phyloP scores from a whole-genome alignment of 805 yeast genomes.

The Metschnikowia bowlesiae region DNA sequence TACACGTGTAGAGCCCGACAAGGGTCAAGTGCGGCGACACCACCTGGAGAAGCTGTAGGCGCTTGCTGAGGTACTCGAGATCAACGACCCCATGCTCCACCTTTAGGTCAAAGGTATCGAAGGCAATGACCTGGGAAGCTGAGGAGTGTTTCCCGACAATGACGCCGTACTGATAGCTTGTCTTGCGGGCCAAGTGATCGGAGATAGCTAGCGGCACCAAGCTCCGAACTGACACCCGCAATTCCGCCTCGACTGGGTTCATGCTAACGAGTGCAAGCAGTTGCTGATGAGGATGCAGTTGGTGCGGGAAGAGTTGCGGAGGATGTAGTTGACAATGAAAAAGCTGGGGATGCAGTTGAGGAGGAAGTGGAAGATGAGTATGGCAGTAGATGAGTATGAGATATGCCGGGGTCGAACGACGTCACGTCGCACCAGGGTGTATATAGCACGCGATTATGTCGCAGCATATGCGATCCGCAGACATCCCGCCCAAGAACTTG shows the following conservation, averaged over 20 bases:
- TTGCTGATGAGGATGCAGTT: background rate
- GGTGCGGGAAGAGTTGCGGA: background rate
- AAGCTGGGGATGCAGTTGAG: too few relatives aligned
- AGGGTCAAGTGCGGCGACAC: conserved; percentile 25
- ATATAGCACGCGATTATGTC: background rate
- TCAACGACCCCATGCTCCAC: conserved; percentile 18
- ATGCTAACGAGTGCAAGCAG: background rate
- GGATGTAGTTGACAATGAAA: background rate
- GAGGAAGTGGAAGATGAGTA: too few relatives aligned
- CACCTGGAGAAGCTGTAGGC: conserved; percentile 25
- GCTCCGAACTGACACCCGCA: conserved; percentile 16
- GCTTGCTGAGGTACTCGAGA: conserved; percentile 20
- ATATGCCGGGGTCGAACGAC: background rate
- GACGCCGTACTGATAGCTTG: conserved; percentile 22
- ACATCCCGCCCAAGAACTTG: too few relatives aligned
- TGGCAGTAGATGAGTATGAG: too few relatives aligned
- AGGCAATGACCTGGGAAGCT: conserved; percentile 9
- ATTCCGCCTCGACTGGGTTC: background rate
- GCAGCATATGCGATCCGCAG: background rate
- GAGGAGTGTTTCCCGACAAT: conserved; percentile 21
- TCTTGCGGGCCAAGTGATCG: conserved; percentile 25
- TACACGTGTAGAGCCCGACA: conserved; percentile 30
- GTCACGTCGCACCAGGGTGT: background rate
- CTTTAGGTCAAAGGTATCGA: conserved; percentile 30
- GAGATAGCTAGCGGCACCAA: conserved; percentile 28